A percentile compares a stretch with the other conserved stretches of the same genome.
Evolutionary conservation across 148 eudicot genomes (phyloP).

Genomic region (Nepenthes mirabilis): DNA sequence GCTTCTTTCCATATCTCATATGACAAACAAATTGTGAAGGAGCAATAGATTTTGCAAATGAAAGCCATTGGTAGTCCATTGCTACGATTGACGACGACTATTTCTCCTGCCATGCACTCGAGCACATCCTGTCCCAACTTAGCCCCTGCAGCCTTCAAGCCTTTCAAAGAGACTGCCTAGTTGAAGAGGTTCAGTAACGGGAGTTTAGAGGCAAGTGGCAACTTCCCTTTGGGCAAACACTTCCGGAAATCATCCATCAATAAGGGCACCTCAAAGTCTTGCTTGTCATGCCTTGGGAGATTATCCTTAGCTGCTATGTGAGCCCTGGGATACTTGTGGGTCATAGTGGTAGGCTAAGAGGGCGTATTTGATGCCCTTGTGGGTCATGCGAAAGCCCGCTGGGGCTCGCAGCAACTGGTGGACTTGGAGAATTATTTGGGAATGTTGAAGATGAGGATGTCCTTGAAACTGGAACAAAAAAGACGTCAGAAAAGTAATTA

Average conservation of each 20-base stretch:
- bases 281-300: conserved; percentile 54
- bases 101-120: conserved; percentile 40
- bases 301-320: conserved; percentile 87
- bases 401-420: conserved; percentile 51
- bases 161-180: conserved; percentile 74
- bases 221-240: conserved; percentile 63
- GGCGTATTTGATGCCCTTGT: conserved; percentile 80
- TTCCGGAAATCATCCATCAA: conserved; percentile 49
- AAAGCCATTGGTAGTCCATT: conserved; percentile 76
- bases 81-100: conserved; percentile 46
- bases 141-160: conserved; percentile 83
- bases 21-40: too few species aligned
- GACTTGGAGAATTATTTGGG: conserved; percentile 57
- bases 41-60: too few species aligned
- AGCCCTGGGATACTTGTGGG: conserved; percentile 81
- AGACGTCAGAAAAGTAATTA: too few species aligned
- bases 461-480: conserved; percentile 26
- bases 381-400: conserved; percentile 50
- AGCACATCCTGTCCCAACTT: conserved; percentile 77
- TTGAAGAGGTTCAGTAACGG: conserved; percentile 81
- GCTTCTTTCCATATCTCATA: too few species aligned
- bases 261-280: conserved; percentile 85
- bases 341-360: conserved; percentile 76
- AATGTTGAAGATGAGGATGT: conserved; percentile 31
- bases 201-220: conserved; percentile 72